Conservation (phyloP, 768 basidiomycete genomes). For the Phaeotremella fagi region DNA sequence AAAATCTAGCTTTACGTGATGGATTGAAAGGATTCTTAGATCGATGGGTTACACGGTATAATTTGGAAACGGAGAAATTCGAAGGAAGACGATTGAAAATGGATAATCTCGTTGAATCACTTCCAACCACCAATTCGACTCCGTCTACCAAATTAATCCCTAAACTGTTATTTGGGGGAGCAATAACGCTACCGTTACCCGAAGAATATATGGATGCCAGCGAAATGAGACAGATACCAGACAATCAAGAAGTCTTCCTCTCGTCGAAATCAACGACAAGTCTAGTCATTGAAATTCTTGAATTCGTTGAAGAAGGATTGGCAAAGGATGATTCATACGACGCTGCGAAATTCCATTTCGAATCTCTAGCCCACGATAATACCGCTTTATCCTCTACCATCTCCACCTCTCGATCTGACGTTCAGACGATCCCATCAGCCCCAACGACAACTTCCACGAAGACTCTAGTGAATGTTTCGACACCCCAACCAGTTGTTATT, state of each 20-base stretch:
- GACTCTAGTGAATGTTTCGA: constrained; percentile 44
- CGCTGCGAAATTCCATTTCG: constrained; percentile 83
- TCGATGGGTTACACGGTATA: constrained; percentile 24
- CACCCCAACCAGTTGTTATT: constrained; percentile 56
- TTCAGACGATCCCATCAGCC: constrained; percentile 19
- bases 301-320: constrained; percentile 57
- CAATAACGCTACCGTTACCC: constrained; percentile 64
- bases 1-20: neutral
- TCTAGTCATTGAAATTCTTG: constrained; percentile 76
- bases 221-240: constrained; percentile 75
- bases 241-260: constrained; percentile 90
- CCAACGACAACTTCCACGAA: constrained; percentile 50
- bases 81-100: constrained; percentile 12
- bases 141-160: too few species aligned
- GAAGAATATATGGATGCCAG: constrained; percentile 68
- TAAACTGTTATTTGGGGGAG: constrained; percentile 95
- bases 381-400: constrained; percentile 58
- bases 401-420: constrained; percentile 49
- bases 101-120: neutral
- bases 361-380: constrained; percentile 87
- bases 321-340: constrained; percentile 55
- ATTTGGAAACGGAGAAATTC: constrained; percentile 21
- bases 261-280: constrained; percentile 64
- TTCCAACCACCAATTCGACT: too few species aligned
- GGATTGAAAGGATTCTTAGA: constrained; percentile 5